Evolutionary conservation across 352 stramenopile species (phyloP).

Genomic region (Pythium sukuiense): DNA sequence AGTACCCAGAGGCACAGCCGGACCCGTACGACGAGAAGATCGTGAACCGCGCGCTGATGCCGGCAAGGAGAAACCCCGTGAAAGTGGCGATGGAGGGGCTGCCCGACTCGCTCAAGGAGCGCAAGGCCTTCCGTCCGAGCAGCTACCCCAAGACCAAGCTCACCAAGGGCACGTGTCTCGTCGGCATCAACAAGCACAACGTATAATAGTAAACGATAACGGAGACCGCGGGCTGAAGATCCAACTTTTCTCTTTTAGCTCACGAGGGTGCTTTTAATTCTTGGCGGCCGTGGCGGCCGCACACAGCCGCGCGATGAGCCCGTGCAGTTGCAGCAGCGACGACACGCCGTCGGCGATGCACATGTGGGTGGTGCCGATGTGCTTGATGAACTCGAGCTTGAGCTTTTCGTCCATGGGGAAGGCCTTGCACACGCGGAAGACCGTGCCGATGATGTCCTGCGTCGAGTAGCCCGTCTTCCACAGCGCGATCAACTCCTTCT

Average conservation of each 20-base stretch:
- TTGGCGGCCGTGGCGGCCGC: conserved; percentile 33
- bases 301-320: conserved; percentile 85
- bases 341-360: conserved; percentile 92
- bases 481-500: conserved; percentile 68
- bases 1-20: conserved; percentile 60
- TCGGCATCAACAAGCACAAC: conserved; percentile 79
- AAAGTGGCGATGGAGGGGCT: conserved; percentile 65
- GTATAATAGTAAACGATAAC: conserved; percentile 33
- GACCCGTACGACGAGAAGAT: conserved; percentile 76
- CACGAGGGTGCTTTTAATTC: conserved; percentile 3
- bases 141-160: conserved; percentile 75
- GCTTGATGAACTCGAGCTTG: conserved; percentile 92
- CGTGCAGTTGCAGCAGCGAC: conserved; percentile 93
- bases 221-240: too few relatives aligned
- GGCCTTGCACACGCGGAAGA: conserved; percentile 96
- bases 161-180: conserved; percentile 63
- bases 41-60: conserved; percentile 74
- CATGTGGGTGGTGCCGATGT: conserved; percentile 92
- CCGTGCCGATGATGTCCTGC: conserved; percentile 97
- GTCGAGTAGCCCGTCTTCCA: conserved; percentile 93
- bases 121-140: conserved; percentile 65
- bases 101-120: conserved; percentile 56
- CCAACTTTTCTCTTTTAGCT: neutral
- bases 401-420: conserved; percentile 82
- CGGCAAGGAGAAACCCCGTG: conserved; percentile 64